Conservation (phyloP, 2,329 filamentous ascomycete genomes). For the Ascochyta rabiei region DNA sequence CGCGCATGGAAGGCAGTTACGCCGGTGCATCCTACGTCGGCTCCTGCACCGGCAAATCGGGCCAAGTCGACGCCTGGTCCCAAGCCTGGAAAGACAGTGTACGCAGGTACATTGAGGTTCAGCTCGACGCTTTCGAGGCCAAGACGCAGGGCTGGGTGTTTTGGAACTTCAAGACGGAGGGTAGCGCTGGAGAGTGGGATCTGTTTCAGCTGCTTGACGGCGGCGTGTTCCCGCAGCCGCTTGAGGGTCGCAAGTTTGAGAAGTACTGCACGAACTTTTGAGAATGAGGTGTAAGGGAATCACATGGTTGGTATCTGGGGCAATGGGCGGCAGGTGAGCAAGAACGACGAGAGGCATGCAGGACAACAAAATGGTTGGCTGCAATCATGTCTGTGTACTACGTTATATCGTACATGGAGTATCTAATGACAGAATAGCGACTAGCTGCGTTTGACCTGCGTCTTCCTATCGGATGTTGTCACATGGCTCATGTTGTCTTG, state of each 20-base stretch:
- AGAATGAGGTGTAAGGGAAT: neutral
- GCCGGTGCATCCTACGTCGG: slow-evolving; percentile 56
- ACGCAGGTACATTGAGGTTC: slow-evolving; percentile 60
- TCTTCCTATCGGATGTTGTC: too few relatives aligned
- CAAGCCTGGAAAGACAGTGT: slow-evolving; percentile 53
- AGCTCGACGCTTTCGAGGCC: slow-evolving; percentile 60
- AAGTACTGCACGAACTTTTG: slow-evolving; percentile 35
- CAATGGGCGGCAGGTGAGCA: neutral
- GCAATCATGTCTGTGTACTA: neutral
- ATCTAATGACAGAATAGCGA: neutral
- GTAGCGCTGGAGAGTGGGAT: slow-evolving; percentile 59
- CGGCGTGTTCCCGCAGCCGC: slow-evolving; percentile 57
- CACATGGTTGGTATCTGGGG: neutral
- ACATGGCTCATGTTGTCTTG: neutral
- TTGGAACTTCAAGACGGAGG: slow-evolving; percentile 65
- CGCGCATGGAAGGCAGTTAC: slow-evolving; percentile 64
- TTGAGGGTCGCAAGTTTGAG: slow-evolving; percentile 35
- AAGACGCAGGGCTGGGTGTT: slow-evolving; percentile 61
- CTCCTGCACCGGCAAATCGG: slow-evolving; percentile 59
- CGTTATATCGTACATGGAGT: neutral
- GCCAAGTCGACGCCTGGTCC: slow-evolving; percentile 56
- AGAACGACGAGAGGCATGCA: neutral
- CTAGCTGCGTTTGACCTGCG: neutral
- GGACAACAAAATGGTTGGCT: neutral
- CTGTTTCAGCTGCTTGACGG: slow-evolving; percentile 55